Base-by-base conservation (phyloP, 2,329 filamentous ascomycete genomes). In the Epichloe baconii region DNA sequence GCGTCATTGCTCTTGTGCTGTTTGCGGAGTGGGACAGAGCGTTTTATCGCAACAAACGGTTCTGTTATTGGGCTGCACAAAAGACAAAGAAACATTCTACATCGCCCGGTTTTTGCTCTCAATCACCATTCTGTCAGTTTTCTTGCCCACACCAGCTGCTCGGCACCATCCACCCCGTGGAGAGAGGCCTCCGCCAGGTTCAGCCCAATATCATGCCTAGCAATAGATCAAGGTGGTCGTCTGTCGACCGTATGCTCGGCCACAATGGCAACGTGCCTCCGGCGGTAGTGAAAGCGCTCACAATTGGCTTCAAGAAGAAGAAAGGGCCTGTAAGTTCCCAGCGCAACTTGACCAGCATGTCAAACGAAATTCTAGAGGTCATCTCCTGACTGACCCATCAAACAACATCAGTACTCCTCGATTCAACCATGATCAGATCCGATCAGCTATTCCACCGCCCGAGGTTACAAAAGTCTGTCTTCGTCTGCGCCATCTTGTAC, bases 401-500 rank as follows among this genome's bases (percentile, higher is more conserved):
- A 35, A 47, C 40, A 26, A 17, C 8, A 45, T 15, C 53, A 86
- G 83, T 90, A 14, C 78, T 90, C 2, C 85, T 2, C 73, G 71
- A 14, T 77, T 83, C 57, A 73, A 74, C 58, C 73, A 80, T 57
- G 76, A 78, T 12, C 64, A 73, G 1, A 69, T 83, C 43, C 68
- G 80, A 42, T 82, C 86, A 11, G 81, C 85, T 31, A 82, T 91
- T 37, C 79, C 87, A 1, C 75, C 90, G 12, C 74, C 78, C 53
- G 85, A 93, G 60, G 90, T 96, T 55, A 96, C 91, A 54, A 90
- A 90, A 64, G 77, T 94, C 51, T 91, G 90, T 26, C 78, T 98
- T 15, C 87, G 89, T 52, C 75, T 98, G 56, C 94, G 91, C 61
- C 88, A 94, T 64, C 82, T 95, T 59, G 82, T 98, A 60, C 89